Evolutionary conservation across 768 basidiomycete genomes (phyloP).

Genomic region (Suillus occidentalis): DNA sequence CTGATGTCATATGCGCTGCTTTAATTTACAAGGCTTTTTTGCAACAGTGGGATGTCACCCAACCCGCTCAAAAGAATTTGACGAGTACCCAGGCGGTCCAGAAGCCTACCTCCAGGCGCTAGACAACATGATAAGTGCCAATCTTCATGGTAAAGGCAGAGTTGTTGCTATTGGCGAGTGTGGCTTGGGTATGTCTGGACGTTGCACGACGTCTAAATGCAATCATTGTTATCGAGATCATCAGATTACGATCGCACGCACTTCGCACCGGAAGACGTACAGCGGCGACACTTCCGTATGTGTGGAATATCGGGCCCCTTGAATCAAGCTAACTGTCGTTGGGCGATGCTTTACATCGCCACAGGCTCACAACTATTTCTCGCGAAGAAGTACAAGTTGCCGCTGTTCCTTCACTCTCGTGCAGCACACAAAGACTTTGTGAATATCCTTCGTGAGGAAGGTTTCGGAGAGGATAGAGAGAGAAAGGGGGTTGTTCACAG

Average conservation of each 20-base stretch:
- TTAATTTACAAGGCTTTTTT: conserved; percentile 48
- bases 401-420: conserved; percentile 80
- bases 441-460: conserved; percentile 60
- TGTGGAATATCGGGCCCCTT: conserved; percentile 2
- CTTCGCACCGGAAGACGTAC: conserved; percentile 58
- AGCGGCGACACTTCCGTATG: conserved; percentile 65
- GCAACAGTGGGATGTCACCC: conserved; percentile 83
- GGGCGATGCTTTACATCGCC: not conserved
- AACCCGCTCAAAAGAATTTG: conserved; percentile 70
- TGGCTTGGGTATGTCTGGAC: conserved; percentile 55
- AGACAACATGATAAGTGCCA: conserved; percentile 49
- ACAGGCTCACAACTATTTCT: conserved; percentile 57
- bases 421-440: conserved; percentile 75
- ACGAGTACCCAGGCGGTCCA: conserved; percentile 52
- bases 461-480: conserved; percentile 60
- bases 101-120: conserved; percentile 62
- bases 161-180: conserved; percentile 79
- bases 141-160: conserved; percentile 53
- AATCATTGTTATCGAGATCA: not conserved
- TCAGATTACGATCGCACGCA: conserved; percentile 77
- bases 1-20: not conserved
- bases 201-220: not conserved
- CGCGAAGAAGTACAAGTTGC: conserved; percentile 70
- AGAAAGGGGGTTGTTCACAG: conserved; percentile 79
- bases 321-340: not conserved